Evolutionary conservation across 805 yeast species (phyloP).

Genomic region (Millerozyma acaciae): DNA sequence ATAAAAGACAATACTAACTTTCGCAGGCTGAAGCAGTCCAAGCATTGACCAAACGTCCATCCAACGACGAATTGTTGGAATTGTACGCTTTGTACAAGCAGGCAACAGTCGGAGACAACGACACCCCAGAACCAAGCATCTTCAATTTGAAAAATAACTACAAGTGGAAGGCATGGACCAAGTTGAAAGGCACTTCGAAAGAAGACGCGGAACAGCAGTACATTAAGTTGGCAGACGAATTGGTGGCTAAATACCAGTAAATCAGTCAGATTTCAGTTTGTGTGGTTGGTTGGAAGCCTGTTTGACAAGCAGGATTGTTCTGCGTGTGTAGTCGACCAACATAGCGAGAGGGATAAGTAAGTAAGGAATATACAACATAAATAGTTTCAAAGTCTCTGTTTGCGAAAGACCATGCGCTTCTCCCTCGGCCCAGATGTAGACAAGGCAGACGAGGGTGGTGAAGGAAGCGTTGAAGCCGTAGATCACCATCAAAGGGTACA

Average conservation of each 20-base stretch:
- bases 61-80: constrained; percentile 79
- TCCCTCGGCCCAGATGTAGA: constrained; percentile 39
- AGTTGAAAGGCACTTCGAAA: constrained; percentile 76
- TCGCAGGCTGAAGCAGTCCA: constrained; percentile 75
- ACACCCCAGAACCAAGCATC: constrained; percentile 81
- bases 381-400: constrained; percentile 39
- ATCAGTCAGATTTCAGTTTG: not conserved
- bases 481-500: constrained; percentile 40
- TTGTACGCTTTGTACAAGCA: constrained; percentile 94
- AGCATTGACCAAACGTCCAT: constrained; percentile 69
- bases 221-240: constrained; percentile 63
- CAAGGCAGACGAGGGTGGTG: constrained; percentile 72
- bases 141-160: constrained; percentile 93
- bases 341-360: constrained; percentile 59
- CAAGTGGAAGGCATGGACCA: constrained; percentile 98
- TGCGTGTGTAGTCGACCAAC: constrained; percentile 41
- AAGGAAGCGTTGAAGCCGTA: constrained; percentile 83
- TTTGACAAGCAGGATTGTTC: constrained; percentile 7
- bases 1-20: constrained; percentile 4
- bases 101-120: constrained; percentile 94
- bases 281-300: not conserved
- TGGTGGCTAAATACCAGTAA: constrained; percentile 45
- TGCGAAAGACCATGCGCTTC: constrained; percentile 34
- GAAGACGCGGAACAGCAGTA: constrained; percentile 87
- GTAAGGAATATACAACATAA: constrained; percentile 65